Conservation (phyloP, 257 asterid genomes). For the Petunia axillaris region DNA sequence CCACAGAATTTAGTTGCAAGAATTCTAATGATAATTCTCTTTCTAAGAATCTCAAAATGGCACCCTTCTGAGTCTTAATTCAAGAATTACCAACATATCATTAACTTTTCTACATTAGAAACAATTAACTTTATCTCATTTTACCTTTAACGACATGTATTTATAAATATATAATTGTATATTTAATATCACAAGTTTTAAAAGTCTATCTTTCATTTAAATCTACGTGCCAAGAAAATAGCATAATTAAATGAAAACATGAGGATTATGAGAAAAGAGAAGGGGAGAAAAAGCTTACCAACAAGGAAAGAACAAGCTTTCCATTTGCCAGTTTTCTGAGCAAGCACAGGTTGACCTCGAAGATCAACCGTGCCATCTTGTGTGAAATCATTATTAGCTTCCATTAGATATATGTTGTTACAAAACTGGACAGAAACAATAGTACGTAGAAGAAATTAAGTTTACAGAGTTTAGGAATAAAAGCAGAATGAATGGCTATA, state of each 20-base stretch:
- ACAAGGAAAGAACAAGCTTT: conserved; percentile 85
- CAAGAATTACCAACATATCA: neutral
- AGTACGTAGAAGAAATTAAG: conserved; percentile 23
- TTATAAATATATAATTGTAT: too few species aligned
- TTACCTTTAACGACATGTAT: too few species aligned
- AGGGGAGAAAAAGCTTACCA: conserved; percentile 40
- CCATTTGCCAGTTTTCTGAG: conserved; percentile 83
- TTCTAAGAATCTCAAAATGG: neutral
- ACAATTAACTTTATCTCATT: too few species aligned
- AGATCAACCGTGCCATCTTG: conserved; percentile 86
- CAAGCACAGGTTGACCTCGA: conserved; percentile 66
- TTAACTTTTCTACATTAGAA: too few species aligned
- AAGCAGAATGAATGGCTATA: conserved; percentile 19
- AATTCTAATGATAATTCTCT: neutral
- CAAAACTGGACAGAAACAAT: neutral
- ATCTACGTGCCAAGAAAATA: too few species aligned
- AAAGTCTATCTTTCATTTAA: too few species aligned
- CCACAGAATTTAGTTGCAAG: neutral
- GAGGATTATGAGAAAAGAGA: neutral
- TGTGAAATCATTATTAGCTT: conserved; percentile 58
- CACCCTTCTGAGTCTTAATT: neutral
- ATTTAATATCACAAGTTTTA: too few species aligned
- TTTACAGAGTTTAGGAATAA: conserved; percentile 19
- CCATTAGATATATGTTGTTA: conserved; percentile 42
- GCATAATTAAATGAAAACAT: too few species aligned